A percentile compares a stretch with the other conserved stretches of the same genome.
Conservation (phyloP, 2,329 filamentous ascomycete genomes). For the Cladosporium austrohemisphaericum region DNA sequence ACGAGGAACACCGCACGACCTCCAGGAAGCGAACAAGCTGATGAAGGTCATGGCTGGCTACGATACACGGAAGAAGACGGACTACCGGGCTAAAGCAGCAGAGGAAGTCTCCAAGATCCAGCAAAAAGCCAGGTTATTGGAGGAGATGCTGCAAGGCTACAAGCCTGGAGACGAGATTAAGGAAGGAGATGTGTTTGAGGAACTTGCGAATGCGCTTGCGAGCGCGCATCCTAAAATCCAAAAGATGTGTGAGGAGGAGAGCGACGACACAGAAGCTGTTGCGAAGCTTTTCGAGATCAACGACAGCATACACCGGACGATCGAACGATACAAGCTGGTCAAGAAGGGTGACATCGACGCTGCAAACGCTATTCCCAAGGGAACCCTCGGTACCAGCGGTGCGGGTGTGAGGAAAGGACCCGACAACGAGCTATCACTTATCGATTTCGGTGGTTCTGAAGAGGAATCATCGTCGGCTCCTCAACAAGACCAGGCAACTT, state of each 20-base stretch:
- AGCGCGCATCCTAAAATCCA: conserved; percentile 98
- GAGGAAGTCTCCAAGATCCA: conserved; percentile 94
- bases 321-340: conserved; percentile 90
- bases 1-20: conserved; percentile 81
- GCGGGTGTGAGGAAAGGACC: conserved; percentile 63
- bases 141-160: conserved; percentile 87
- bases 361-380: conserved; percentile 77
- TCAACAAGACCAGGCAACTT: conserved; percentile 31
- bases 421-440: conserved; percentile 80
- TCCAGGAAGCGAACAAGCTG: conserved; percentile 93
- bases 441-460: conserved; percentile 76
- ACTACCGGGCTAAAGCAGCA: conserved; percentile 95
- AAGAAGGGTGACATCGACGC: conserved; percentile 90
- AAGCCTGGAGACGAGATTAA: conserved; percentile 74
- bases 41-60: conserved; percentile 99
- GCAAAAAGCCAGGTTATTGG: conserved; percentile 85
- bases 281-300: conserved; percentile 96
- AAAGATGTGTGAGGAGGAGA: conserved; percentile 99
- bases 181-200: conserved; percentile 68
- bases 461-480: conserved; percentile 46
- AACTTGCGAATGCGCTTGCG: conserved; percentile 81
- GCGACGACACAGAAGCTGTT: conserved; percentile 92
- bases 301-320: conserved; percentile 95
- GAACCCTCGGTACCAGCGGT: conserved; percentile 65
- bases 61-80: conserved; percentile 91